phyloP scores from a whole-genome alignment of 2,329 filamentous ascomycete species.

The Trichoderma brevicompactum region DNA sequence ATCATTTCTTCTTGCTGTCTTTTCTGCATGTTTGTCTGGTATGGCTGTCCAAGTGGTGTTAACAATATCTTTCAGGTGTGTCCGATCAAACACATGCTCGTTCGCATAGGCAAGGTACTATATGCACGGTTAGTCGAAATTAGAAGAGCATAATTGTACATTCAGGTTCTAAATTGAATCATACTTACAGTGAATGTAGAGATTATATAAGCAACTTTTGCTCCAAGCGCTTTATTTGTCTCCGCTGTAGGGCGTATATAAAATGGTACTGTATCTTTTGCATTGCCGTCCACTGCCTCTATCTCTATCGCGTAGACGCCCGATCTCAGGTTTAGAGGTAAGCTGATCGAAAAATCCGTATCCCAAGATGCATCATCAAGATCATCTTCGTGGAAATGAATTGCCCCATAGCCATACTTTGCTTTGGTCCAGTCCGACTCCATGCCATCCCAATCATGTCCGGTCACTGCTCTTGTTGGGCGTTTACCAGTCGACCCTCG shows the following conservation, averaged over 20 bases:
- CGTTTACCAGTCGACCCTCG: conserved; percentile 2
- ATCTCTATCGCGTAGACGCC: conserved; percentile 1
- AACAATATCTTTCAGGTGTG: conserved; percentile 1
- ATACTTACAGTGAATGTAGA: neutral
- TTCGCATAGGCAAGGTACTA: conserved; percentile 1
- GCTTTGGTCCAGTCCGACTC: conserved; percentile 11
- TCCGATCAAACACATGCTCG: conserved; percentile 2
- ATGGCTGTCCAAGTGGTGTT: conserved; percentile 6
- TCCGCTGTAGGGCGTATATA: neutral
- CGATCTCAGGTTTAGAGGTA: neutral
- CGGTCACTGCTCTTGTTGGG: conserved; percentile 1
- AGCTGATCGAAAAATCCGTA: conserved; percentile 1
- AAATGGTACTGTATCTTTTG: neutral
- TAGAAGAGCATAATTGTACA: too few species aligned
- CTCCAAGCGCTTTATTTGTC: neutral
- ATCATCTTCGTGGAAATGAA: conserved; percentile 5
- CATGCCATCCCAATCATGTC: conserved; percentile 5
- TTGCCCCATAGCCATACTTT: conserved; percentile 1
- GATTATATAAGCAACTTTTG: neutral
- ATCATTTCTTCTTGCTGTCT: neutral
- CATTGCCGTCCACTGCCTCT: neutral
- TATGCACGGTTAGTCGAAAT: too few species aligned
- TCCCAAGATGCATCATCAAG: conserved; percentile 7
- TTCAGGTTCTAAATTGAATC: too few species aligned
- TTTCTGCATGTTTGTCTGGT: conserved; percentile 2